phyloP scores from a whole-genome alignment of 1,284 basidiomycete genomes.

The Laetiporus sulphureus region DNA sequence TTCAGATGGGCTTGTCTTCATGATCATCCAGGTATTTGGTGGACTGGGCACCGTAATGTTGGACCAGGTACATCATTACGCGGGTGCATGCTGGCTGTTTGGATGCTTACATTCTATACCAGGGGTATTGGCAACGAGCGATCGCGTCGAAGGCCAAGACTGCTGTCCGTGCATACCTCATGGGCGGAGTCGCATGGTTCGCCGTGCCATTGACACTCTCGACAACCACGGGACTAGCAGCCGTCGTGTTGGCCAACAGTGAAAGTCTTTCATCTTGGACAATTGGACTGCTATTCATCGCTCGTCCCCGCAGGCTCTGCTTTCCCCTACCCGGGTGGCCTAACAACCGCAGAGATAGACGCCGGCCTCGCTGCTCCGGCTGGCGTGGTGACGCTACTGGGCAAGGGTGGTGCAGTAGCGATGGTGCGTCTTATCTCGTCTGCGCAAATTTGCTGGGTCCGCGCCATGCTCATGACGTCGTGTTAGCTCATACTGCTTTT shows the following conservation, averaged over 20 bases:
- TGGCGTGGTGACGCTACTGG: slow-evolving; percentile 7
- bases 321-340: slow-evolving; percentile 8
- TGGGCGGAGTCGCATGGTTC: slow-evolving; percentile 33
- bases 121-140: slow-evolving; percentile 19
- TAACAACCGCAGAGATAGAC: slow-evolving; percentile 4
- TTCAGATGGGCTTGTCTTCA: slow-evolving; percentile 9
- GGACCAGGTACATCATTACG: slow-evolving; percentile 9
- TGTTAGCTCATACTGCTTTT: slow-evolving; percentile 30
- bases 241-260: slow-evolving; percentile 23
- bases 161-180: slow-evolving; percentile 27
- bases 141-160: slow-evolving; percentile 26
- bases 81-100: not conserved
- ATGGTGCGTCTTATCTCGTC: no score
- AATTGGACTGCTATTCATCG: not conserved
- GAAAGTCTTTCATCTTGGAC: not conserved
- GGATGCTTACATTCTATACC: no score
- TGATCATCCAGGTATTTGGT: slow-evolving; percentile 8
- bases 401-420: slow-evolving; percentile 7
- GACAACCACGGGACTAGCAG: slow-evolving; percentile 34
- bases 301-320: not conserved
- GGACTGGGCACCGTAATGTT: slow-evolving; percentile 10
- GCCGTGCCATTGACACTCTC: slow-evolving; percentile 36
- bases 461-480: slow-evolving; percentile 20
- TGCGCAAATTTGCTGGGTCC: no score
- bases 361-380: slow-evolving; percentile 8